A percentile compares a stretch with the other conserved stretches of the same genome.
Evolutionary conservation across 192 early-diverging fungal species (phyloP).

Genomic region (Backusella morwellensis): DNA sequence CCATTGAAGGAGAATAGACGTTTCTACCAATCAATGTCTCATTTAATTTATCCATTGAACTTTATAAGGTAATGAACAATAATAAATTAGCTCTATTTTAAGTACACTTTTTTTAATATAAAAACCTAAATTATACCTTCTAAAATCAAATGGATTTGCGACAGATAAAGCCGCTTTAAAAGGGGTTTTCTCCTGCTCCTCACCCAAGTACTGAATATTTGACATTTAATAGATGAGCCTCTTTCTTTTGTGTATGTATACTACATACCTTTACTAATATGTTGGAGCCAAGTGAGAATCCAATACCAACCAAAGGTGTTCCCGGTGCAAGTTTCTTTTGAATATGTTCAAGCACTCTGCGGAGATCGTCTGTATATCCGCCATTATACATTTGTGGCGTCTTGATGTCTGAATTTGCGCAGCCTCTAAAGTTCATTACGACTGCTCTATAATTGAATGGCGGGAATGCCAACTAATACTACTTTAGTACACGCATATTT

Average conservation of each 20-base stretch:
- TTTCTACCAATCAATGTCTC: conserved; percentile 35
- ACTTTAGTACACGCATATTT: neutral
- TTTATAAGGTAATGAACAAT: conserved; percentile 41
- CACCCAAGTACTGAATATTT: conserved; percentile 70
- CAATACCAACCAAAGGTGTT: conserved; percentile 75
- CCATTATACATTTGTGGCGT: conserved; percentile 81
- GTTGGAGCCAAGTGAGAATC: conserved; percentile 93
- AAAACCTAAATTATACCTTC: conserved; percentile 35
- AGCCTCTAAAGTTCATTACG: conserved; percentile 90
- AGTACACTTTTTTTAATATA: neutral
- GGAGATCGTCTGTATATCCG: conserved; percentile 78
- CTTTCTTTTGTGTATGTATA: neutral
- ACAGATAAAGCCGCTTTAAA: conserved; percentile 78
- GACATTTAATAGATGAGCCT: neutral
- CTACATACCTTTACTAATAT: conserved; percentile 75
- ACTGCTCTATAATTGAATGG: conserved; percentile 72
- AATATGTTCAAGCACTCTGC: conserved; percentile 58
- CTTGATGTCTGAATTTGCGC: conserved; percentile 78
- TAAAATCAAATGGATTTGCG: conserved; percentile 87
- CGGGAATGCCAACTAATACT: conserved; percentile 32
- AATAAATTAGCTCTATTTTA: neutral
- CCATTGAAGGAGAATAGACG: conserved; percentile 52
- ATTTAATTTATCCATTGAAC: conserved; percentile 27
- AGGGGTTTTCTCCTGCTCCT: conserved; percentile 71
- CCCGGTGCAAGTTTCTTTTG: conserved; percentile 47